These are phyloP conservation scores for Hordeum vulgare DNA, from an alignment of 176 grass and related monocot genomes.

Conservation along the genomic window DNA sequence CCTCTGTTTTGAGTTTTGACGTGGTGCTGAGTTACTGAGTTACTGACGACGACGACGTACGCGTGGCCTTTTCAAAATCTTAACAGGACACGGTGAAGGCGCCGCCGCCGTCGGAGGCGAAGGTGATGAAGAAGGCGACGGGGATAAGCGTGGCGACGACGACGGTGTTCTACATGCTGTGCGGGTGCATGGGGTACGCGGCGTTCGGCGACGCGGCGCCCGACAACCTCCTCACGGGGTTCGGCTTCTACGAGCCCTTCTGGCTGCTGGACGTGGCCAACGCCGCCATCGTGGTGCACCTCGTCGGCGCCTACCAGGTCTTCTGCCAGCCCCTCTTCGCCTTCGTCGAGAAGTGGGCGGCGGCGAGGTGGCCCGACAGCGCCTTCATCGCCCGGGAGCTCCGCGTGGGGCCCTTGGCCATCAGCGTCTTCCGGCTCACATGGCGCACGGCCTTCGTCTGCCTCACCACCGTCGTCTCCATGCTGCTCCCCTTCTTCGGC, in stretches of 20 bases:
- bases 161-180: constrained; percentile 84
- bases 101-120: constrained; percentile 70
- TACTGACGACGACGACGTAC: too few relatives aligned
- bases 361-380: constrained; percentile 51
- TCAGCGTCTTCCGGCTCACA: constrained; percentile 42
- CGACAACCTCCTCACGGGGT: constrained; percentile 81
- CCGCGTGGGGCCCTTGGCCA: background rate
- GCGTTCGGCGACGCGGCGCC: constrained; percentile 78
- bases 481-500: constrained; percentile 69
- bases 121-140: constrained; percentile 81
- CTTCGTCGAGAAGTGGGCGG: constrained; percentile 61
- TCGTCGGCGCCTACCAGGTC: constrained; percentile 76
- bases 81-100: constrained; percentile 62
- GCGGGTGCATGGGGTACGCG: constrained; percentile 84
- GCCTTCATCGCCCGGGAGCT: constrained; percentile 36
- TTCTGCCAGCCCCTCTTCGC: constrained; percentile 83
- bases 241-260: constrained; percentile 92
- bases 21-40: background rate
- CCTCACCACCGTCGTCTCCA: constrained; percentile 48
- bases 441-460: constrained; percentile 62
- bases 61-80: background rate
- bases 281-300: constrained; percentile 79
- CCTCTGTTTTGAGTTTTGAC: background rate
- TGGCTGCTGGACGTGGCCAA: constrained; percentile 92
- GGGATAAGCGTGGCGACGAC: constrained; percentile 57